Base-by-base conservation (phyloP, 805 yeast genomes). In the Teunomyces gatunensis region DNA sequence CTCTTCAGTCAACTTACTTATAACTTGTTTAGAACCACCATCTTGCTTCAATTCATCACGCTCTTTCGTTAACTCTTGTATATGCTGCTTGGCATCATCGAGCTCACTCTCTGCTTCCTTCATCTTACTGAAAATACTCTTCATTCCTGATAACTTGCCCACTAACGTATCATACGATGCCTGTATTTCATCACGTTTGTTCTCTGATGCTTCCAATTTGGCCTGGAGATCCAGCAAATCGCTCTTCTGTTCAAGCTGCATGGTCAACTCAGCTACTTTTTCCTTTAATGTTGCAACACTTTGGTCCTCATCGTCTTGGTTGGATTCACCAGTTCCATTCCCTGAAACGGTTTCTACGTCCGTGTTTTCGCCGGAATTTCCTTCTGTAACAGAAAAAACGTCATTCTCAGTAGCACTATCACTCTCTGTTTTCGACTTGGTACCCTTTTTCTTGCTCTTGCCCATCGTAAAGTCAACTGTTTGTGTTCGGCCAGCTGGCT, bases 81-180 rank as follows among this genome's bases (percentile, higher is more conserved):
- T 56, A 12, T 42, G 71, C 13, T 74, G 78, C 53, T 79, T 79
- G 1, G 79, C 73, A 4, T 67, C 69, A 36, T 79, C 88, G 15
- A 87, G 68, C 54, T 85, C 87, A 2, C 63, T 67, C 58, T 86
- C 85, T 0, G 89, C 71, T 48, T 80, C 85, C 58, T 86, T 84
- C 88, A 86, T 85, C 53, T 87, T 86, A 45, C 64, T 67, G 63
- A 87, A 87, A 2, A 87, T 77, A 0, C 84, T 69, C 54, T 85
- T 87, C 92, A 87, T 86, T 2, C 87, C 79, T 1, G 89, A 79
- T 13, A 87, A 62, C 60, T 85, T 76, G 52, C 79, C 80, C 49
- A 87, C 63, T 28, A 87, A 64, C 4, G 78, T 71, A 50, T 85
- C 84, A 57, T 86, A 85, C 52, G 82, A 81, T 1, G 74, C 69